Base-by-base conservation (phyloP, 306 rosid species). In the Erythrophleum fordii region DNA sequence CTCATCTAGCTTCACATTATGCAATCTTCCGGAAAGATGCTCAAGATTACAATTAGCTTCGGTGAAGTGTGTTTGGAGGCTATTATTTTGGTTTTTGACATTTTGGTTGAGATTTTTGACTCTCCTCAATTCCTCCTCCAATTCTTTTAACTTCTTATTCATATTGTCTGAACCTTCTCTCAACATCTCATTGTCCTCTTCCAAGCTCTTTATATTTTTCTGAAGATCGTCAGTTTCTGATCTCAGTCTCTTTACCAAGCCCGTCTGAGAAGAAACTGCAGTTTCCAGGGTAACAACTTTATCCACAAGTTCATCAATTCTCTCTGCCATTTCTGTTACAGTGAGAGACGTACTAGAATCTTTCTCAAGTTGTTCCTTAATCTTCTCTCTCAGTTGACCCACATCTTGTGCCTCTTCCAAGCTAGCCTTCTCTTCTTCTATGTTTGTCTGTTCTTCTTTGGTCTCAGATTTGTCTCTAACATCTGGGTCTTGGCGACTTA, bases 171-270 rank as follows among this genome's bases (percentile, higher is more conserved):
- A 88, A 81, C 82, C 84, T 65, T 89, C 86, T 62, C 81, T 82
- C 60, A 92, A 75, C 70, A n/a, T 80, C 80, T 87, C 94, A 77
- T 93, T 92, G 25, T 89, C 93, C 70, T 85, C 93, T 88, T 93
- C 97, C 85, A 93, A 85, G 58, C 80, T 84, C 52, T 51, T 76
- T 77, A 89, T 25, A 28, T 85, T 80, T 35, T 68, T 75, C 51
- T 92, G 93, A 70, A 96, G 92, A 58, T 85, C 83, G 73, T 92
- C 93, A 14, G 89, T 86, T 65, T 93, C 98, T 73, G 93, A 88
- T 82, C 61, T 84, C 48, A 96, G 73, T 68, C 84, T 86, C 80
- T 81, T 80, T 10, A 88, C 93, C 44, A 91, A 84, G 76, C 84
- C 86, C 61, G 83, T 84, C 78, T 93, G 97, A 83, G 94, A 89